Percentiles rank a stretch among this genome's conserved stretches.
Evolutionary conservation across 2,329 filamentous ascomycete genomes (phyloP).

Genomic region (Chaetomiaceae sp.): DNA sequence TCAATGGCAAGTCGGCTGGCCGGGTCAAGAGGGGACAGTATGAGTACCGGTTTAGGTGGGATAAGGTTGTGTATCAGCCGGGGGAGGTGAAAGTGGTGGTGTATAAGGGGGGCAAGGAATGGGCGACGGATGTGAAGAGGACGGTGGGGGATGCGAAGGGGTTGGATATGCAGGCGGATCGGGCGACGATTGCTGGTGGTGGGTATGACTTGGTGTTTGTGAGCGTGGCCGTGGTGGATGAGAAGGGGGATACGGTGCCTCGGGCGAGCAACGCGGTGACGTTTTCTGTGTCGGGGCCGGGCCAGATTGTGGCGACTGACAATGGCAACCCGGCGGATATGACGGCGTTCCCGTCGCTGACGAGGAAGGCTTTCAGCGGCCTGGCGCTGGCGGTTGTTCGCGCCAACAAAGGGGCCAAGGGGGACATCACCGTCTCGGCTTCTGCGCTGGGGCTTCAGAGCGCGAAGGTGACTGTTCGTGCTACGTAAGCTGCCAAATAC

Average conservation of each 20-base stretch:
- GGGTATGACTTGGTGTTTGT: constrained; percentile 46
- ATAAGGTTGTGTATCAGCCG: constrained; percentile 44
- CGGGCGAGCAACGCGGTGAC: constrained; percentile 39
- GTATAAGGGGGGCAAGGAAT: constrained; percentile 44
- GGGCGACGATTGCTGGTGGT: constrained; percentile 34
- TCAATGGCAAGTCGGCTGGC: constrained; percentile 47
- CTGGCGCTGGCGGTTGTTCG: constrained; percentile 39
- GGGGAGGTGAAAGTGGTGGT: constrained; percentile 45
- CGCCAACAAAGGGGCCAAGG: constrained; percentile 26
- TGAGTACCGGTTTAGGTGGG: constrained; percentile 51
- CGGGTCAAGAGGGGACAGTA: constrained; percentile 32
- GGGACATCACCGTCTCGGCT: constrained; percentile 17
- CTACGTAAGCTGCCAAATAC: no score
- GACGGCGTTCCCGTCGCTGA: constrained; percentile 37
- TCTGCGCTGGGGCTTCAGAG: neutral
- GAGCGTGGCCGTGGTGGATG: constrained; percentile 42
- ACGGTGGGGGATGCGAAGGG: constrained; percentile 40
- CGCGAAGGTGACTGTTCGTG: neutral
- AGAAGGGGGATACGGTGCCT: constrained; percentile 40
- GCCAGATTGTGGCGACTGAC: constrained; percentile 42
- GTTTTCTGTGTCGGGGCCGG: constrained; percentile 42
- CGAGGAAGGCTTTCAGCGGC: constrained; percentile 40
- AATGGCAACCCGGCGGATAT: constrained; percentile 30
- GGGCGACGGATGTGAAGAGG: constrained; percentile 40
- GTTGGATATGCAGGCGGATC: constrained; percentile 39